phyloP scores from a whole-genome alignment of 768 basidiomycete species.

The Russula abietina region DNA sequence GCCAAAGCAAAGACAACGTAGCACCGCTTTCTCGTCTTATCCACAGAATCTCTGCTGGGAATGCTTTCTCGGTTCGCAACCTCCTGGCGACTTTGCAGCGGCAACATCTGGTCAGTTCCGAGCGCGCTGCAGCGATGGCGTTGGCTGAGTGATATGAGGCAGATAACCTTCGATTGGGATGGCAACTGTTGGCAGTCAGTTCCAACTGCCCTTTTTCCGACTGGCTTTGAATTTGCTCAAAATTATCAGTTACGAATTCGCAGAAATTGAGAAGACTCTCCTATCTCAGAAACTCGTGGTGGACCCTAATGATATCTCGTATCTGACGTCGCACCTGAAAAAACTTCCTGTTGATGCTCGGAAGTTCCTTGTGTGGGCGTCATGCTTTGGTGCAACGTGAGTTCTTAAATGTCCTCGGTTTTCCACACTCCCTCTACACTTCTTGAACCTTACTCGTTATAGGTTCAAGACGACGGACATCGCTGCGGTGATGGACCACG shows the following conservation, averaged over 20 bases:
- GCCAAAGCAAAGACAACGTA: constrained; percentile 51
- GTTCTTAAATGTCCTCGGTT: constrained; percentile 25
- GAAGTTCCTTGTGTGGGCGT: constrained; percentile 66
- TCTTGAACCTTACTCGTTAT: constrained; percentile 2
- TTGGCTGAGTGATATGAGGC: constrained; percentile 10
- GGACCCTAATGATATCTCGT: constrained; percentile 58
- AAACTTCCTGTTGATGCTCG: constrained; percentile 58
- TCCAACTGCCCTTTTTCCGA: neutral
- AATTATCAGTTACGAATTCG: constrained; percentile 46
- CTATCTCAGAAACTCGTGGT: constrained; percentile 43
- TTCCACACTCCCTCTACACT: neutral
- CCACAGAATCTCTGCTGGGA: constrained; percentile 54
- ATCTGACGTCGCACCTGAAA: constrained; percentile 52
- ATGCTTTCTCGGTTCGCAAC: constrained; percentile 63
- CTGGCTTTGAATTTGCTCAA: neutral
- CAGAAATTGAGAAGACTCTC: constrained; percentile 49
- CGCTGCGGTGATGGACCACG: constrained; percentile 67
- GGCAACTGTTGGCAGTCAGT: constrained; percentile 61
- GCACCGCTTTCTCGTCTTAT: constrained; percentile 49
- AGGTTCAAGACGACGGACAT: constrained; percentile 74
- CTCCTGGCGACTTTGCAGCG: constrained; percentile 58
- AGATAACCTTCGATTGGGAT: constrained; percentile 65
- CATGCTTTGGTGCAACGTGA: constrained; percentile 66
- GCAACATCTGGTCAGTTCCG: constrained; percentile 49
- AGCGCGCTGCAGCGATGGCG: neutral